Evolutionary conservation across 257 asterid species (phyloP).

Genomic region (Solanum habrochaites): DNA sequence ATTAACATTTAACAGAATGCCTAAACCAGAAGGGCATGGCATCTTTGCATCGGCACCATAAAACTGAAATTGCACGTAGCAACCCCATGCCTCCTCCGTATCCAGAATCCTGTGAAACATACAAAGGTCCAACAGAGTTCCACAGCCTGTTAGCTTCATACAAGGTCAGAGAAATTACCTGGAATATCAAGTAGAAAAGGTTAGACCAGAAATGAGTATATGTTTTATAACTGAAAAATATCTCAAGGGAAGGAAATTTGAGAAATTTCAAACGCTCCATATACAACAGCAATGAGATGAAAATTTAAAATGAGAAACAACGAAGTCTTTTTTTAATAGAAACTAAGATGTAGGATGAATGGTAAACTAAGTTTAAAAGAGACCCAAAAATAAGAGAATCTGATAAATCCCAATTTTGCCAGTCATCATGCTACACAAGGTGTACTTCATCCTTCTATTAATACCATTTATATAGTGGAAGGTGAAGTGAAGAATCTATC

Average conservation of each 20-base stretch:
- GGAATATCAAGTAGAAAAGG: slow-evolving; percentile 59
- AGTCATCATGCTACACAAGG: neutral
- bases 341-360: neutral
- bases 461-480: neutral
- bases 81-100: slow-evolving; percentile 38
- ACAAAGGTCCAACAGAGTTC: slow-evolving; percentile 45
- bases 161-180: slow-evolving; percentile 99
- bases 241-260: neutral
- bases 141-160: slow-evolving; percentile 84
- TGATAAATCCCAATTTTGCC: neutral
- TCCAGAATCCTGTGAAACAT: slow-evolving; percentile 57
- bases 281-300: neutral
- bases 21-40: slow-evolving; percentile 3
- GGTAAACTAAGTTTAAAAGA: neutral
- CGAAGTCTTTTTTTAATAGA: neutral
- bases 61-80: slow-evolving; percentile 26
- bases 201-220: slow-evolving; percentile 26
- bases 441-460: neutral
- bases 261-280: neutral
- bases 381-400: neutral
- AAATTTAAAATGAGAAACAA: neutral
- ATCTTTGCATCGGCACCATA: slow-evolving; percentile 19
- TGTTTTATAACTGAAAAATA: neutral
- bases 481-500: neutral
- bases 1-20: neutral